A percentile compares a stretch with the other conserved stretches of the same genome.
These are phyloP conservation scores for Berberis vulgaris DNA, from an alignment of 164 flowering plant species.

Conservation along the genomic window DNA sequence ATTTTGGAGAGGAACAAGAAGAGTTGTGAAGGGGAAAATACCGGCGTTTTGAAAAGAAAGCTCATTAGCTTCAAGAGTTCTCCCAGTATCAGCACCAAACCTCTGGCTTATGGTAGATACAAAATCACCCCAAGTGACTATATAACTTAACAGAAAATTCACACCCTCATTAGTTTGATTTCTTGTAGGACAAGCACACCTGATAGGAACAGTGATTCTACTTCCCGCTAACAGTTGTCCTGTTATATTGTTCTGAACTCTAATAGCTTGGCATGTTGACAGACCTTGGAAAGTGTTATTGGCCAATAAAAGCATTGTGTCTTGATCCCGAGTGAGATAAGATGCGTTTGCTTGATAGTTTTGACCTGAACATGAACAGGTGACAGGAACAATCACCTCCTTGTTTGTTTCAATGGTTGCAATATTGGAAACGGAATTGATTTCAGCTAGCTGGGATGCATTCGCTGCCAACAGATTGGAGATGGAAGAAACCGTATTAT, in stretches of 20 bases:
- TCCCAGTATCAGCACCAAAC: constrained; percentile 33
- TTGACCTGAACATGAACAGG: constrained; percentile 65
- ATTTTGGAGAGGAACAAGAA: constrained; percentile 51
- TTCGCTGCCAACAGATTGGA: constrained; percentile 40
- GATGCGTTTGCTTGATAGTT: constrained; percentile 50
- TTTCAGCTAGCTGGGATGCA: constrained; percentile 34
- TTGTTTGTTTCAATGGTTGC: constrained; percentile 25
- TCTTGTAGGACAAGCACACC: constrained; percentile 82
- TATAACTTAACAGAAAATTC: constrained; percentile 46
- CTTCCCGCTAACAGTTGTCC: constrained; percentile 21
- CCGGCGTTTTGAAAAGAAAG: constrained; percentile 19
- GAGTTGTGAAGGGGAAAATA: constrained; percentile 51
- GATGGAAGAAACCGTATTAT: constrained; percentile 43
- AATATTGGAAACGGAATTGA: constrained; percentile 39
- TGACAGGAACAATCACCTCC: constrained; percentile 63
- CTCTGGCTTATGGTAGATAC: constrained; percentile 24
- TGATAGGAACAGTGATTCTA: constrained; percentile 45
- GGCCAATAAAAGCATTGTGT: constrained; percentile 33
- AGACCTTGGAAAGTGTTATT: constrained; percentile 57
- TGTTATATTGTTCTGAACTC: constrained; percentile 20
- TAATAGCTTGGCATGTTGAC: constrained; percentile 62
- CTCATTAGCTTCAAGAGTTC: constrained; percentile 46
- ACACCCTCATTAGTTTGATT: constrained; percentile 37
- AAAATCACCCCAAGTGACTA: constrained; percentile 27
- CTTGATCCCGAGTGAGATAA: constrained; percentile 18